A percentile compares a stretch with the other conserved stretches of the same genome.
These are phyloP conservation scores for Rutstroemia sp. DNA, from an alignment of 2,329 filamentous ascomycete genomes.

Conservation along the genomic window DNA sequence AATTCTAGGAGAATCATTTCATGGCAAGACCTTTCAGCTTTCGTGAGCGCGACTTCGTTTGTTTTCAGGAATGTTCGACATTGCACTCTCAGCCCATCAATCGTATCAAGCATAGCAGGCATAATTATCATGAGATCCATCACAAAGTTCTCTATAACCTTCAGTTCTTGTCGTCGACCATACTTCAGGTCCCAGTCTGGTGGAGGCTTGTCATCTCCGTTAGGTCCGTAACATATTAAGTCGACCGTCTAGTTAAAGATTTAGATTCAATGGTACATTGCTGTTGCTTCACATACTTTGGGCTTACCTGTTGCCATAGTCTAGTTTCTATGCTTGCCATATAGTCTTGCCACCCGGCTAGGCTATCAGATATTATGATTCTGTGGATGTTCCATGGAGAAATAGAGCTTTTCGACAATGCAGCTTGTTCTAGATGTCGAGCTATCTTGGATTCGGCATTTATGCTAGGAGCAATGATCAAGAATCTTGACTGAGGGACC, in stretches of 20 bases:
- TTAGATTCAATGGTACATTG: neutral
- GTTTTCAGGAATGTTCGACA: neutral
- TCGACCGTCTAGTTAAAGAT: neutral
- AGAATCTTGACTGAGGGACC: conserved; percentile 5
- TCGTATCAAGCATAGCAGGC: conserved; percentile 8
- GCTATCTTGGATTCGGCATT: conserved; percentile 5
- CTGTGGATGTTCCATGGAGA: conserved; percentile 14
- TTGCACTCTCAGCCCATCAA: conserved; percentile 7
- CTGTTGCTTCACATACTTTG: neutral
- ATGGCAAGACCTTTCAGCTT: neutral
- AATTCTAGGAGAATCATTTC: conserved; percentile 13
- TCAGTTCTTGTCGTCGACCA: conserved; percentile 17
- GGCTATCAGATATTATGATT: conserved; percentile 14
- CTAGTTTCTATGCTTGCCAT: conserved; percentile 14
- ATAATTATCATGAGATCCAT: conserved; percentile 19
- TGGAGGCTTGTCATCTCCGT: conserved; percentile 9
- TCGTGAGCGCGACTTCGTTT: neutral
- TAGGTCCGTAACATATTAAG: neutral
- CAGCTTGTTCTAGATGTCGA: neutral
- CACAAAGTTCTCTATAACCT: conserved; percentile 17
- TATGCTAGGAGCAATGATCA: conserved; percentile 14
- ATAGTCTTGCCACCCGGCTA: conserved; percentile 18
- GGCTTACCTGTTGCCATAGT: conserved; percentile 10
- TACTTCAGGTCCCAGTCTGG: conserved; percentile 16
- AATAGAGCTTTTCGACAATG: neutral